Conservation (phyloP, 202 grass and related monocot species). For the Carex arenaria region DNA sequence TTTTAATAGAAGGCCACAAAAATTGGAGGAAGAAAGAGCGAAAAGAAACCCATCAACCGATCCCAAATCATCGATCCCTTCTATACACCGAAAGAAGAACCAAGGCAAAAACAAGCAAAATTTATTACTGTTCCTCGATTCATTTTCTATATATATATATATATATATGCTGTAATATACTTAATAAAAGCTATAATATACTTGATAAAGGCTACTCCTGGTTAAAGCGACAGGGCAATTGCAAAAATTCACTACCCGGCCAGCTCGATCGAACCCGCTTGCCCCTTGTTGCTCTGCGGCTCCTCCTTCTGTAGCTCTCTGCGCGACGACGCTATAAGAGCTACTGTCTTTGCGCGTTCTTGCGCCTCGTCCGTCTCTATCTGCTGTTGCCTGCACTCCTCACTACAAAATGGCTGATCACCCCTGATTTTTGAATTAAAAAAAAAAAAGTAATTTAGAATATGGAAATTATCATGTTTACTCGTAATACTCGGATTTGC, state of each 20-base stretch:
- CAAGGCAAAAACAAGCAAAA: background rate
- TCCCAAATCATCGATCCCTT: background rate
- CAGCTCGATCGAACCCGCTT: slow-evolving; percentile 8
- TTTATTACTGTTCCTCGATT: slow-evolving; percentile 4
- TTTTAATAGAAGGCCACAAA: slow-evolving; percentile 15
- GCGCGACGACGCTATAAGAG: slow-evolving; percentile 2
- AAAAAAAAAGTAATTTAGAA: background rate
- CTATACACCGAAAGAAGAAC: slow-evolving; percentile 15
- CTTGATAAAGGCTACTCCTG: background rate
- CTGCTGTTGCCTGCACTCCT: slow-evolving; percentile 87
- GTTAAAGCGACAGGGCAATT: slow-evolving; percentile 7
- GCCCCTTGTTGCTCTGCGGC: slow-evolving; percentile 12
- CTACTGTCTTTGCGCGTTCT: background rate
- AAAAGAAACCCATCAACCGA: slow-evolving; percentile 10
- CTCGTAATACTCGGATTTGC: background rate
- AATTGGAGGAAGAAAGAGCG: slow-evolving; percentile 7
- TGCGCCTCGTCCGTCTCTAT: slow-evolving; percentile 65
- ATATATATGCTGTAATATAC: slow-evolving; percentile 4
- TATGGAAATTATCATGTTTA: background rate
- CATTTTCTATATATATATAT: slow-evolving; percentile 27
- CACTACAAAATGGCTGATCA: slow-evolving; percentile 90
- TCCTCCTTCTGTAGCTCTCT: slow-evolving; percentile 16
- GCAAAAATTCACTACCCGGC: slow-evolving; percentile 18
- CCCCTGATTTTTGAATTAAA: slow-evolving; percentile 34
- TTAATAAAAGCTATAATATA: slow-evolving; percentile 4